Evolutionary conservation across 352 stramenopile species (phyloP), one percentile per base, ranked within the genome.

Genomic region (Elongisporangium anandrum): DNA sequence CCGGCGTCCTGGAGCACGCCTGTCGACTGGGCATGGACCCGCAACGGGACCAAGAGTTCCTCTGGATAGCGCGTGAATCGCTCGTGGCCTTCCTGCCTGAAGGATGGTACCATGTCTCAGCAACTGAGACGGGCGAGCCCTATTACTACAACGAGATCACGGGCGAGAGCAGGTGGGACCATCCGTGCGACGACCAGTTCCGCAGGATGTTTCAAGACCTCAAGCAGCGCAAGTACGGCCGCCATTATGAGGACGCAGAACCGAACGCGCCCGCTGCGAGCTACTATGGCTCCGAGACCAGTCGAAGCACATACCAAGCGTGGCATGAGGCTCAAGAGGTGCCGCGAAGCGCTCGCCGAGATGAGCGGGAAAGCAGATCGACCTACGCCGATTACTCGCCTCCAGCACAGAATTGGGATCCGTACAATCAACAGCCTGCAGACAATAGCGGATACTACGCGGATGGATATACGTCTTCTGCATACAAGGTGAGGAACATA

Each of bases 81-180:
- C 69, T 95, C 15, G 70, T 95, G 2, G 85, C 85, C 13, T 69
- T 72, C 17, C 54, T 95, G n/a, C 85, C 85, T 1, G 58, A 77
- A 23, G 81, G 77, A 1, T 95, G 83, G 83, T 79, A 86, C 22
- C 70, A 88, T 57, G 76, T 84, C 45, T 80, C 80, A 48, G 79
- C 81, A 4, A 79, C 62, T 3, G 74, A 88, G 63, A 84, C 70
- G 16, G 77, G 70, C 10, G 68, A 74, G 39, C 81, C 81, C 53
- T 93, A 93, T 48, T 95, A 93, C 52, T 95, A 95, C 70, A 88
- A 90, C 54, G 70, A 81, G n/a, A 59, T 74, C 16, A 85, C 74
- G 1, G 83, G 84, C 9, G 85, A 93, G 54, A 95, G 85, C 60
- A 71, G 82, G 38, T 95, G 85, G 85, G 85, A 93, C 52, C 85